phyloP scores from a whole-genome alignment of 2,329 filamentous ascomycete species.

The Endocalyx cinctus region DNA sequence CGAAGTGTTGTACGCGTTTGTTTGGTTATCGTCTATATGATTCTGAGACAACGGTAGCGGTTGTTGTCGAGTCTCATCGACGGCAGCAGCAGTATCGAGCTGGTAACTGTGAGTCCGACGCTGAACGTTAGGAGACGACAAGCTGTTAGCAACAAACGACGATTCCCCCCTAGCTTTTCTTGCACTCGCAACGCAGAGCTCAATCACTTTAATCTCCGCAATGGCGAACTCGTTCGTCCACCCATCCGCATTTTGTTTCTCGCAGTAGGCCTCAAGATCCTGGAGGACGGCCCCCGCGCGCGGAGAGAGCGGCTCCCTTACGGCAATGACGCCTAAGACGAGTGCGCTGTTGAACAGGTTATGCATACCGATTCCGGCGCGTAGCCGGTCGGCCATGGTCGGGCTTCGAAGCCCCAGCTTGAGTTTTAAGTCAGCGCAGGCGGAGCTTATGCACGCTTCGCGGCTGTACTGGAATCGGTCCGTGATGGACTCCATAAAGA shows the following conservation, averaged over 20 bases:
- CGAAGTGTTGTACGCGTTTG: too few relatives aligned
- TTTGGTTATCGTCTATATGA: too few relatives aligned
- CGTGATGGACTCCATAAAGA: slow-evolving; percentile 35
- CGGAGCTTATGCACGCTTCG: slow-evolving; percentile 35
- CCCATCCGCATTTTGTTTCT: slow-evolving; percentile 33
- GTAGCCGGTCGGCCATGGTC: slow-evolving; percentile 28
- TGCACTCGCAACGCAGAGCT: slow-evolving; percentile 30
- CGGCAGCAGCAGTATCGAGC: too few relatives aligned
- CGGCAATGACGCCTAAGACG: slow-evolving; percentile 31
- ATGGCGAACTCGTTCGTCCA: slow-evolving; percentile 37
- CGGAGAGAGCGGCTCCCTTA: slow-evolving; percentile 27
- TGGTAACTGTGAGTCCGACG: too few relatives aligned
- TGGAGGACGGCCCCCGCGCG: slow-evolving; percentile 29
- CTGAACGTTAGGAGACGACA: too few relatives aligned
- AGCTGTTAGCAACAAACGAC: too few relatives aligned
- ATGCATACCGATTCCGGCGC: slow-evolving; percentile 30
- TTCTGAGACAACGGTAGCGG: too few relatives aligned
- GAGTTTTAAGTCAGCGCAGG: slow-evolving; percentile 35
- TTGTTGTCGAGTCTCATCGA: too few relatives aligned
- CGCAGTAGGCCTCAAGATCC: slow-evolving; percentile 36
- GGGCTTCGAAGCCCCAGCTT: slow-evolving; percentile 27
- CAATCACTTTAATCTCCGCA: slow-evolving; percentile 36
- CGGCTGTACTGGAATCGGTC: slow-evolving; percentile 33
- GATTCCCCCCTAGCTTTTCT: too few relatives aligned
- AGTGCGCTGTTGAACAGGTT: slow-evolving; percentile 39